Evolutionary conservation across 176 grass and related monocot genomes (phyloP), one percentile per base, ranked within the genome.

Genomic region (maize (Zea mays)): DNA sequence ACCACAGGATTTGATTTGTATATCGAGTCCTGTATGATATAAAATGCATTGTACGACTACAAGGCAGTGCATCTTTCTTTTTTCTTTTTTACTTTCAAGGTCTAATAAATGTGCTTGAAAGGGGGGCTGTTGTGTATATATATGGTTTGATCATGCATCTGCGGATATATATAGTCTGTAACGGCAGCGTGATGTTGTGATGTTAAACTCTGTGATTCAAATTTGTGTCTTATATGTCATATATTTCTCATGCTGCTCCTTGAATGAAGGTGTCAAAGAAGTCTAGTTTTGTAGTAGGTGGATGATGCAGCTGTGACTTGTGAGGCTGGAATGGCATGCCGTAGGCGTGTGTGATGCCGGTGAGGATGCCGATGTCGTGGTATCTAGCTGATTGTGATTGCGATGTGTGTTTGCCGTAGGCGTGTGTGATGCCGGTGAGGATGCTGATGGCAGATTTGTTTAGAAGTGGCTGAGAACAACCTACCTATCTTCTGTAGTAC

Each of bases 251-350:
- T 39, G 38, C 38, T 39, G 4, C 38, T 42, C 55, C 15, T 43
- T 57, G 54, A 57, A 57, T 17, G 54, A 57, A 44, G 36, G 38
- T 27, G 27, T 27, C 27, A 27, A 27, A 27, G 27, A 27, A 39
- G 4, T 3, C 38, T 39, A 39, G 38, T 19, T 81, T 20, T 9
- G 20, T 27, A 69, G 43, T 65, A 36, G 84, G 77, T 75, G 54
- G 69, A 21, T 40, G 60, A n/a, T 67, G 17, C 34, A 19, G 33
- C n/a, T 50, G 0, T 42, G 41, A 52, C 15, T 52, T 52, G 14
- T 0, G 50, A 52, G 50, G 2, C 27, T 52, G 55, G 69, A 21
- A 67, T 60, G 50, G 69, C 79, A 80, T 58, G 83, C 76, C 48
- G 1, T 2, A 47, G 15, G 27, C 27, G 27, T 27, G 27, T 27